Base-by-base conservation (phyloP, 768 basidiomycete species). In the Tylopilus rubrobrunneus region DNA sequence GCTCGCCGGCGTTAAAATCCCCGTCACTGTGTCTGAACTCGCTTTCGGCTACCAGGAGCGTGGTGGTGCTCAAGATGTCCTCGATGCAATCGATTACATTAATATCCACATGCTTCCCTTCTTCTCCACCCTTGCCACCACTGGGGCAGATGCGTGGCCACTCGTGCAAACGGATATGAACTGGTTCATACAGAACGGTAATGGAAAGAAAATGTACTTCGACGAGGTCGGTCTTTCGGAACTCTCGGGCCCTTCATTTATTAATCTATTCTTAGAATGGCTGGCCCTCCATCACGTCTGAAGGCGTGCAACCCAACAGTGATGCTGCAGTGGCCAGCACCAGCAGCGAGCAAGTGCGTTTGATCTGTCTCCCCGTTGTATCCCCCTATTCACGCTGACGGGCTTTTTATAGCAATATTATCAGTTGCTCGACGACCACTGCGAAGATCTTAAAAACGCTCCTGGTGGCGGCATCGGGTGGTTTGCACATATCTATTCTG, bases 401-500 rank as follows among this genome's bases (percentile, higher is more conserved):
- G n/a, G 31, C 4, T 53, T 21, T 21, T 39, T 39, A n/a, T 49
- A 60, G 56, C 56, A 87, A 52, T 90, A 89, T 62, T 89, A 75
- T 56, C 67, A 68, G 21, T 67, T 90, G 10, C 77, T 90, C 15
- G 86, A 91, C 58, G 65, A 72, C 2, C 78, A 85, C 51, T 90
- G 88, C 62, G 62, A 72, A 9, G 76, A 82, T 60, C 74, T 90
- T 62, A 90, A 90, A 69, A 62, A 58, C 0, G 78, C 79, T 21
- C 55, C 69, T 28, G 79, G 78, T 3, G 86, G 87, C 21, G 86
- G 86, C 21, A 72, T 89, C 34, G 87, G 88, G 11, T 91, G 88
- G 89, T 91, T 91, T 60, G 86, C 85, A 27, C 89, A 90, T 63
- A 84, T 89, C 48, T 89, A 89, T 62, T 82, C 83, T 1, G 89